These are phyloP conservation scores for Colletotrichum cereale DNA, from an alignment of 2,329 filamentous ascomycete genomes.

Conservation along the genomic window DNA sequence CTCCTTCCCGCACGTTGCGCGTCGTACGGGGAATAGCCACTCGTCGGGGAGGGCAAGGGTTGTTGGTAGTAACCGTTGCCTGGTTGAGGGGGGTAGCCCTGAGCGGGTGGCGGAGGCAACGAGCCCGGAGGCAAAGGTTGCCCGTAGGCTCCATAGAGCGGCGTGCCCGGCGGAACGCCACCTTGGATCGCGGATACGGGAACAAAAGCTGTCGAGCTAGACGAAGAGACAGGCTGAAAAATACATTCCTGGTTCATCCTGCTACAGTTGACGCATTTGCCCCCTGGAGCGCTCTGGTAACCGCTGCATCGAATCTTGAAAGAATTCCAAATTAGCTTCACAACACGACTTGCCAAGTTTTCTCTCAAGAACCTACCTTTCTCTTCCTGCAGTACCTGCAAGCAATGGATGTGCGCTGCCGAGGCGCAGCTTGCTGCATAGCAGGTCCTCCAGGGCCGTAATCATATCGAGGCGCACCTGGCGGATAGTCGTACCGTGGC, in stretches of 20 bases:
- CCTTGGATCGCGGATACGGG: conserved; percentile 70
- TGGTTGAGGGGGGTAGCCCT: conserved; percentile 33
- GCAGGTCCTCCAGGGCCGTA: conserved; percentile 52
- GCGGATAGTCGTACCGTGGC: conserved; percentile 41
- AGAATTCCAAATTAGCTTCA: conserved; percentile 13
- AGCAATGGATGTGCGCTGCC: conserved; percentile 71
- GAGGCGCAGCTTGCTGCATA: conserved; percentile 65
- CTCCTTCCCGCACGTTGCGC: conserved; percentile 52
- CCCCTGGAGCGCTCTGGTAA: conserved; percentile 69
- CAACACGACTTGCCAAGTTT: background rate
- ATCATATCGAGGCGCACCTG: conserved; percentile 45
- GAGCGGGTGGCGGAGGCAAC: conserved; percentile 28
- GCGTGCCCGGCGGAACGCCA: conserved; percentile 68
- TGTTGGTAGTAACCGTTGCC: conserved; percentile 54
- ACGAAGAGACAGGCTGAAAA: conserved; percentile 70
- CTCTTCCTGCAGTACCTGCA: conserved; percentile 72
- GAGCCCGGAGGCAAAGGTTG: conserved; percentile 59
- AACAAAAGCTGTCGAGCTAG: conserved; percentile 69
- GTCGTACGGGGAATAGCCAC: conserved; percentile 56
- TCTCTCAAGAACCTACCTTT: conserved; percentile 59
- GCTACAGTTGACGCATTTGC: conserved; percentile 71
- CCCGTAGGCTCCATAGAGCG: conserved; percentile 69
- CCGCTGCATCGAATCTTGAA: conserved; percentile 71
- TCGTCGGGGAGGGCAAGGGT: conserved; percentile 59
- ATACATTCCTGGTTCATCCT: conserved; percentile 73